Evolutionary conservation across 805 yeast genomes (phyloP), one percentile per base, ranked within the genome.

Genomic region (Candida nanaspora): DNA sequence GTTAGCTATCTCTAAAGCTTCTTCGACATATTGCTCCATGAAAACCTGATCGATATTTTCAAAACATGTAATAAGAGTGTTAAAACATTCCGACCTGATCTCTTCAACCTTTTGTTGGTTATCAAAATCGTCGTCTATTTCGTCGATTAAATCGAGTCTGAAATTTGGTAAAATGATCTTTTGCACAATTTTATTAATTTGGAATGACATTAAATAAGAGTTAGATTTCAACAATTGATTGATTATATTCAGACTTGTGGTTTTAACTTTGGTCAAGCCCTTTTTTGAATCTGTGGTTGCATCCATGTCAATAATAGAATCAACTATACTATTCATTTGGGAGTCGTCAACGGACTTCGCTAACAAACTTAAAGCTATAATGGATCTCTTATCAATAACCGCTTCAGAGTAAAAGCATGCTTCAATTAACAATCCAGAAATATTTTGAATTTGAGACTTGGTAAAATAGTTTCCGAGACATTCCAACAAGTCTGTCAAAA

Each of bases 401-500:
- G 70, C 69, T 19, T 63, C 62, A 10, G 68, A 68, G n/a, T 49
- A 47, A 43, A 65, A 71, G 1, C 70, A 55, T 1, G 66, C 51
- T 9, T 56, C 45, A 14, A 68, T 53, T 38, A 76, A 56, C 46
- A 41, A 48, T 18, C 23, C 59, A 33, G 49, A 63, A 26, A 43
- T 45, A 33, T 44, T 41, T 22, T 35, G 29, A 21, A 56, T 38
- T 39, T 62, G 61, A 1, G 51, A 35, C 0, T 42, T 18, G 4
- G 46, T 41, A 39, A 64, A 50, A 36, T 45, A 55, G n/a, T 44
- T 47, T 11, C 68, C 66, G 6, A 78, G 60, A 41, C 69, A 65
- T 43, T 68, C 70, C 36, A 79, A 60, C 32, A 82, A 47, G 48
- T 80, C 86, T 19, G 72, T 66, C 34, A 81, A 55, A 6, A 80